Percentiles rank a stretch among this genome's conserved stretches.
phyloP scores from a whole-genome alignment of 495 filamentous ascomycete species.

The Aspergillus funiculosus region DNA sequence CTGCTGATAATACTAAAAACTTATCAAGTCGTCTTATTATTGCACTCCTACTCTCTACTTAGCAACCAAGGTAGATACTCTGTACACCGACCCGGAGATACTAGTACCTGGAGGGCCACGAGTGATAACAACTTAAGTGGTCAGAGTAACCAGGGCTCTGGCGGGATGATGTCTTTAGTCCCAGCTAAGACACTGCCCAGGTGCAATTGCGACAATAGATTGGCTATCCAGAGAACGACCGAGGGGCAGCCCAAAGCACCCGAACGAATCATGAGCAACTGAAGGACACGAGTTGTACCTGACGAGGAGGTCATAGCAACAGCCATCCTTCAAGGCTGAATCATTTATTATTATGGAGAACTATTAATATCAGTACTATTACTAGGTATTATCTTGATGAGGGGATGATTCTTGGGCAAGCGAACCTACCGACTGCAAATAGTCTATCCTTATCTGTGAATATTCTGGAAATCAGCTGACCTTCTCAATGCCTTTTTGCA shows the following conservation, averaged over 20 bases:
- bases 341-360: neutral
- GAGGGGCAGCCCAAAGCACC: conserved; percentile 11
- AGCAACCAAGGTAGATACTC: too few species aligned
- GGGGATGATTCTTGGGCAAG: too few species aligned
- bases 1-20: too few species aligned
- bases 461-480: neutral
- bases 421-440: too few species aligned
- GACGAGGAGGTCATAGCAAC: conserved; percentile 18
- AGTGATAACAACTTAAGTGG: conserved; percentile 16
- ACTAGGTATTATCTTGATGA: too few species aligned
- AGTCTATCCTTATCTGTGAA: neutral
- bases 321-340: conserved; percentile 8
- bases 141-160: conserved; percentile 27
- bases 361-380: neutral
- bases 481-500: neutral
- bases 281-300: conserved; percentile 13
- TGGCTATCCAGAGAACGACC: conserved; percentile 21
- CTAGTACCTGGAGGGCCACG: too few species aligned
- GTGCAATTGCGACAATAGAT: conserved; percentile 19
- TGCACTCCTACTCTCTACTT: too few species aligned
- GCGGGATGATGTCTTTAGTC: conserved; percentile 30
- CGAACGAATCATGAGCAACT: conserved; percentile 13
- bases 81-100: too few species aligned
- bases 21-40: too few species aligned
- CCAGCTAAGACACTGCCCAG: conserved; percentile 15